Evolutionary conservation across 257 asterid species (phyloP), one percentile per base, ranked within the genome.

Genomic region (Henckelia pumila): DNA sequence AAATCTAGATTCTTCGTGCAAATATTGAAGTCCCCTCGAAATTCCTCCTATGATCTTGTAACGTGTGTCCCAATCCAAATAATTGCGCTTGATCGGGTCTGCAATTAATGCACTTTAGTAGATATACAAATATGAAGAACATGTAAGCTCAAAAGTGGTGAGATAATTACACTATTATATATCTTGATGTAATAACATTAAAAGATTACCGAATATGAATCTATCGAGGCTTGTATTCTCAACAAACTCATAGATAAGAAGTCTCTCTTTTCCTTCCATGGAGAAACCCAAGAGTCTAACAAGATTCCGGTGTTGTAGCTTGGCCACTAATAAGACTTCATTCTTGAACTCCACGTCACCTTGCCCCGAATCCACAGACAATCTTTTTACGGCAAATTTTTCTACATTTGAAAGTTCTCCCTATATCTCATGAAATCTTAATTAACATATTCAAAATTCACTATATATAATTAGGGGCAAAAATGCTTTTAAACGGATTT

Each of bases 1-100:
- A n/a, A n/a, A n/a, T n/a, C n/a, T n/a, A n/a, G n/a, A n/a, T 40
- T 82, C 88, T 52, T 80, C 83, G 14, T 82, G 84, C 56, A 85
- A 56, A 59, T 80, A 82, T 26, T 76, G 71, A 44, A 86, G 59
- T 20, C 86, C 93, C 71, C 61, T 78, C 0, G 84, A 83, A 23
- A 81, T 64, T 0, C 84, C 85, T 1, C 1, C 61, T 6, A 87
- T 84, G 70, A 87, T 84, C 55, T 62, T 81, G 82, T 73, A 74
- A 10, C 89, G 81, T 13, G 17, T 68, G 0, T 75, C 73, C 89
- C 86, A 84, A 49, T 80, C 81, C 55, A 86, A 30, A 1, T 68
- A 8, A 1, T 58, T 7, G 6, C 64, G 57, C 23, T 66, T 75
- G 1, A 1, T 26, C 0, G 58, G 68, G 21, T 67, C 74, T 70